Base-by-base conservation (phyloP, 139 green algal species). In the Chlamydomonas sp. region DNA sequence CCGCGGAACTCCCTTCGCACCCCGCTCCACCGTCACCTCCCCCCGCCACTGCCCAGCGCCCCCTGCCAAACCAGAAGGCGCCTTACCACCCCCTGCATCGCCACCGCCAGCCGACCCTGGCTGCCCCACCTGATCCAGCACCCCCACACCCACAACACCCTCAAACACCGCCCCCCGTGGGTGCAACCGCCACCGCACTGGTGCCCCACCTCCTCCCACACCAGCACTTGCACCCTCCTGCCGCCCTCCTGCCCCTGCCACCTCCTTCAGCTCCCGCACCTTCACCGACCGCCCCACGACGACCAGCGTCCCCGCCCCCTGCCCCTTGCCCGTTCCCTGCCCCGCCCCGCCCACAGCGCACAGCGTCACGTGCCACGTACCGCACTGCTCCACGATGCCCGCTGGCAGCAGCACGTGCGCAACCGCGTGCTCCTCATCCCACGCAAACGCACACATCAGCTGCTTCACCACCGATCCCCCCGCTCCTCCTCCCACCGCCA, bases 341-440 rank as follows among this genome's bases (percentile, higher is more conserved):
- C 63, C n/a, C 20, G 62, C 63, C 6, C 60, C 68, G 15, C 17
- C 71, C 57, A 85, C 17, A 5, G 71, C 60, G 63, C 81, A 88
- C 80, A 90, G 75, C 49, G 87, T 88, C 20, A 90, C 49, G 81
- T 64, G 85, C 81, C 75, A 90, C 49, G 4, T 15, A 20, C 74
- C 74, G 76, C 62, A 63, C 14, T 80, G 63, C 76, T 85, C 75
- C 0, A 20, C 4, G 2, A 88, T 66, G 0, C 76, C 17, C 17
- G 68, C 81, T 9, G 87, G 66, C 64, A 90, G 81, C 67, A 90
- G 77, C 57, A 90, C 6, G 20, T 80, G 67, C 60, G 87, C 87
- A 9, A 62, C 74, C 1, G 67, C 87, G 1, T 57, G 20, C 17
- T 85, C 79, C 72, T 90, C 87, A 16, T 88, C 87, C 87, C 87